Conservation (phyloP, 495 filamentous ascomycete species). For the Hyaloscypha finlandica region DNA sequence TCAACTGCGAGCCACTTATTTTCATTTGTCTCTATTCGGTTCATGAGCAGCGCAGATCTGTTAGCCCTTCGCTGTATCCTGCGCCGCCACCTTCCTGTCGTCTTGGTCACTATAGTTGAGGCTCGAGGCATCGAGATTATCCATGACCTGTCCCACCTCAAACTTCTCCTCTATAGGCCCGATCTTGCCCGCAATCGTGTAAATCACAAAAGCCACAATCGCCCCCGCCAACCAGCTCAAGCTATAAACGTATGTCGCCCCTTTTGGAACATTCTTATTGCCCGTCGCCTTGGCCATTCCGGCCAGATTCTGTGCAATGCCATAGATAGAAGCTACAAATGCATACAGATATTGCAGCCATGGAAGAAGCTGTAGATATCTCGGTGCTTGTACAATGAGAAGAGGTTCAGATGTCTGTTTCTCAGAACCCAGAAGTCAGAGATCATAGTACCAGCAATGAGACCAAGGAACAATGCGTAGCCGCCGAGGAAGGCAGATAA, state of each 20-base stretch:
- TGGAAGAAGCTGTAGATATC: constrained; percentile 20
- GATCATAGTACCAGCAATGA: constrained; percentile 48
- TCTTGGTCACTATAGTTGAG: constrained; percentile 11
- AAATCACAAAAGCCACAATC: constrained; percentile 16
- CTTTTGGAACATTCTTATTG: constrained; percentile 10
- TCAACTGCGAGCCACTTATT: too few species aligned
- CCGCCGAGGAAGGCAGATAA: constrained; percentile 49
- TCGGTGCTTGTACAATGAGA: constrained; percentile 8
- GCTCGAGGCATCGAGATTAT: constrained; percentile 16
- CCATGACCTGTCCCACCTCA: constrained; percentile 17
- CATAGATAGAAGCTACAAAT: constrained; percentile 15
- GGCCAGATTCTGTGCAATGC: constrained; percentile 5
- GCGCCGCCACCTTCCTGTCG: neutral
- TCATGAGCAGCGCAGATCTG: neutral
- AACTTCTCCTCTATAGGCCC: constrained; percentile 21
- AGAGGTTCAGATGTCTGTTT: constrained; percentile 15
- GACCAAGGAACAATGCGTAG: constrained; percentile 49
- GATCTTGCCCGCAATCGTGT: constrained; percentile 15
- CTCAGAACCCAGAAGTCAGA: constrained; percentile 39
- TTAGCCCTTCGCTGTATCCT: constrained; percentile 3
- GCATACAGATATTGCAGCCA: constrained; percentile 11
- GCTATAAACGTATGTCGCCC: constrained; percentile 23
- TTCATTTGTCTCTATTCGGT: neutral
- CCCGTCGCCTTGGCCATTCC: constrained; percentile 22
- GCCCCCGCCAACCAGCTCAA: constrained; percentile 24